Percentiles rank a stretch among this genome's conserved stretches.
phyloP scores from a whole-genome alignment of 1,139 yeast genomes.

The Scheffersomyces stambukii region DNA sequence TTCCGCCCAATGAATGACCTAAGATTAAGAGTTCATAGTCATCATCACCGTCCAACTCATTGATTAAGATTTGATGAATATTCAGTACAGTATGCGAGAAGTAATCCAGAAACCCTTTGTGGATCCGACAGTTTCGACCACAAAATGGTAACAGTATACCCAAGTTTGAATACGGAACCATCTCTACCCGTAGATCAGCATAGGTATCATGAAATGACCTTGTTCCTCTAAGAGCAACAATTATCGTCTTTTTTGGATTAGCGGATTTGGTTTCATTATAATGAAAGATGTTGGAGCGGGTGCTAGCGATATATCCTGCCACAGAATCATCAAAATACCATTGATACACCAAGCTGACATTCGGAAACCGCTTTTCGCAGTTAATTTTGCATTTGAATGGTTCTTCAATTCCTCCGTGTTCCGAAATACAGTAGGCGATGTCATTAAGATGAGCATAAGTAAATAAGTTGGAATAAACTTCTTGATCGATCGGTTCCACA shows the following conservation, averaged over 20 bases:
- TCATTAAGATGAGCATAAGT: slow-evolving; percentile 47
- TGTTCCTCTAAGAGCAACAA: slow-evolving; percentile 46
- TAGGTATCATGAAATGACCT: slow-evolving; percentile 43
- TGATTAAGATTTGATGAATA: slow-evolving; percentile 22
- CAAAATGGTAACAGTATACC: slow-evolving; percentile 27
- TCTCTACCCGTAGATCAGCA: slow-evolving; percentile 42
- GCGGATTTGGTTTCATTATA: slow-evolving; percentile 11
- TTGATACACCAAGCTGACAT: slow-evolving; percentile 39
- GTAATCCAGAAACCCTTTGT: slow-evolving; percentile 41
- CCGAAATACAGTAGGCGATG: slow-evolving; percentile 46
- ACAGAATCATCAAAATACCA: slow-evolving; percentile 44
- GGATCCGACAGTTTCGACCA: slow-evolving; percentile 38
- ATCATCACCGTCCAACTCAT: slow-evolving; percentile 21
- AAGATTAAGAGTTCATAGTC: slow-evolving; percentile 34
- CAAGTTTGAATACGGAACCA: slow-evolving; percentile 26
- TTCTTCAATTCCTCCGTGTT: slow-evolving; percentile 24
- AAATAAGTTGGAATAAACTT: slow-evolving; percentile 25
- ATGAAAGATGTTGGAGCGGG: slow-evolving; percentile 24
- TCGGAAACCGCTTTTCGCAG: slow-evolving; percentile 38
- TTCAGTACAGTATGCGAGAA: slow-evolving; percentile 27
- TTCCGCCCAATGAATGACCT: slow-evolving; percentile 55
- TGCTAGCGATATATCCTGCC: slow-evolving; percentile 37
- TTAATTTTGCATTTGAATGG: slow-evolving; percentile 46
- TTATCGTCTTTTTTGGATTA: slow-evolving; percentile 25
- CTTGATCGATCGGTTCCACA: slow-evolving; percentile 12